phyloP scores from a whole-genome alignment of 164 flowering plant genomes.

The Hamamelis virginiana region DNA sequence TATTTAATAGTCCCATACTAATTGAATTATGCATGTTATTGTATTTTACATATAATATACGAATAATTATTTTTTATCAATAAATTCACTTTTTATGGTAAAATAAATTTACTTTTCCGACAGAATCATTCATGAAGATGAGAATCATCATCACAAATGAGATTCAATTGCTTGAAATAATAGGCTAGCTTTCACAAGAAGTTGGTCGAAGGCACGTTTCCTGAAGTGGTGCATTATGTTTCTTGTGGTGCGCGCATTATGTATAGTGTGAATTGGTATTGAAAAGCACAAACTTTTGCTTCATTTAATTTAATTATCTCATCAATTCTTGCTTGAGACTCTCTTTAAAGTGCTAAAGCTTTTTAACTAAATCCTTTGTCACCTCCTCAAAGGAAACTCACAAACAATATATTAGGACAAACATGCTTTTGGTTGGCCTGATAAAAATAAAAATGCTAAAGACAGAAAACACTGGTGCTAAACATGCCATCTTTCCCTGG shows the following conservation, averaged over 20 bases:
- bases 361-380: constrained; percentile 11
- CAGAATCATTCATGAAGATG: too few relatives aligned
- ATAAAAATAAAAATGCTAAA: not conserved
- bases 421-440: constrained; percentile 15
- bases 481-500: constrained; percentile 30
- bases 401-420: constrained; percentile 2
- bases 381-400: constrained; percentile 1
- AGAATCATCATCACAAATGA: too few relatives aligned
- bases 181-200: not conserved
- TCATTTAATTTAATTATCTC: too few relatives aligned
- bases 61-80: too few relatives aligned
- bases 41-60: too few relatives aligned
- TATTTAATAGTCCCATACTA: too few relatives aligned
- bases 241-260: not conserved
- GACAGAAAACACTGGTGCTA: constrained; percentile 21
- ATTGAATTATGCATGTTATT: too few relatives aligned
- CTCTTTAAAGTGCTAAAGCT: constrained; percentile 5
- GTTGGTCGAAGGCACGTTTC: not conserved
- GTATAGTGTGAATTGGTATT: not conserved
- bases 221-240: too few relatives aligned
- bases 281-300: constrained; percentile 1
- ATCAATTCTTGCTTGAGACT: not conserved
- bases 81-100: too few relatives aligned
- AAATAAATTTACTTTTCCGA: too few relatives aligned
- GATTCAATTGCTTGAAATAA: not conserved